A percentile compares a stretch with the other conserved stretches of the same genome.
These are phyloP conservation scores for Pythium folliculosum DNA, from an alignment of 352 stramenopile species.

Conservation along the genomic window DNA sequence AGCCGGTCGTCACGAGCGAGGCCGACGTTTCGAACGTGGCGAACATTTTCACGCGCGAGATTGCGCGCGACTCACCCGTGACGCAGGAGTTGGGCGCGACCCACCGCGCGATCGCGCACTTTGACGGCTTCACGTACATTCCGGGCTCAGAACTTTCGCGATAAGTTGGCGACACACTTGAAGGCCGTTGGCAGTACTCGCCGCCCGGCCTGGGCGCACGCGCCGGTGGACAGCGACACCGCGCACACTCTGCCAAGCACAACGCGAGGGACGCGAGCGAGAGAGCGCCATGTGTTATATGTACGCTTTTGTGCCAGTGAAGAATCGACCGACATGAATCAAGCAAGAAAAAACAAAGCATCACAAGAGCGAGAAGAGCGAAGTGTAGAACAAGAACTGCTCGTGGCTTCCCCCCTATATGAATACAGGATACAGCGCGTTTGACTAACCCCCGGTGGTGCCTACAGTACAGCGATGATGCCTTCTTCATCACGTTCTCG, in stretches of 20 bases:
- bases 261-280: conserved; percentile 4
- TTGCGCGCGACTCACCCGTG: conserved; percentile 87
- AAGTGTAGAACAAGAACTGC: conserved; percentile 25
- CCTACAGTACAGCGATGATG: no score
- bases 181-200: no score
- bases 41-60: conserved; percentile 85
- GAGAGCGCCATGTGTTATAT: conserved; percentile 27
- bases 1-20: conserved; percentile 83
- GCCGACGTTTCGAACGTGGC: conserved; percentile 85
- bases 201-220: no score
- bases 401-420: conserved; percentile 26
- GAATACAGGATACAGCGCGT: conserved; percentile 27
- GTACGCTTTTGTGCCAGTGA: conserved; percentile 25
- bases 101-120: conserved; percentile 84
- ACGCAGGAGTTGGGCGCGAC: conserved; percentile 83
- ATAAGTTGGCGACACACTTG: conserved; percentile 11
- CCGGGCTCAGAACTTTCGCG: conserved; percentile 59
- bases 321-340: conserved; percentile 17
- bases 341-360: conserved; percentile 15
- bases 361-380: conserved; percentile 19
- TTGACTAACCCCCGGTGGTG: no score
- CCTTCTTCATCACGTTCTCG: conserved; percentile 10
- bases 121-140: conserved; percentile 95
- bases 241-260: no score
- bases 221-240: no score